A percentile compares a stretch with the other conserved stretches of the same genome.
These are phyloP conservation scores for Aspergillus sparsus DNA, from an alignment of 495 filamentous ascomycete genomes.

Conservation along the genomic window DNA sequence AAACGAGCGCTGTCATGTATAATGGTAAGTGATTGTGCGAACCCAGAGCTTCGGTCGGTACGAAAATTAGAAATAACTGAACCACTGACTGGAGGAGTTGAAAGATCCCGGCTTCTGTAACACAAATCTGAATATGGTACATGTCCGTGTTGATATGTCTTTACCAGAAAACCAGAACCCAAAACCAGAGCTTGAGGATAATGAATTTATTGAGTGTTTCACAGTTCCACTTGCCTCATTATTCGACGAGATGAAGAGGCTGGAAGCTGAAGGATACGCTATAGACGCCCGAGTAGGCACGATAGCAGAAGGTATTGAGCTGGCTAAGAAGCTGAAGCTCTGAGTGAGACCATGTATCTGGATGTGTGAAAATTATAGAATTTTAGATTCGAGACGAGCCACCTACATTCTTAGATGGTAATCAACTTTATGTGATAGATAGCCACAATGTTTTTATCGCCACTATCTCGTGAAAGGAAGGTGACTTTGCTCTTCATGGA, in stretches of 20 bases:
- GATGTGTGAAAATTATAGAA: neutral
- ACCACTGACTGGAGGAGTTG: slow-evolving; percentile 2
- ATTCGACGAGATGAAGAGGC: slow-evolving; percentile 64
- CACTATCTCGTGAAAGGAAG: neutral
- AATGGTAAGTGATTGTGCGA: slow-evolving; percentile 59
- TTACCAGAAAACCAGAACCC: slow-evolving; percentile 68
- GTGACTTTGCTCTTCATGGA: neutral
- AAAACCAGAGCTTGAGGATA: slow-evolving; percentile 76
- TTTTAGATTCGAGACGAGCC: slow-evolving; percentile 4
- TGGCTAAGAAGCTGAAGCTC: slow-evolving; percentile 65
- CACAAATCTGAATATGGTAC: slow-evolving; percentile 82
- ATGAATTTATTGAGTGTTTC: slow-evolving; percentile 90
- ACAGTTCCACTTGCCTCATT: slow-evolving; percentile 64
- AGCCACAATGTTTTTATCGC: neutral
- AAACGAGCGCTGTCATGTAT: slow-evolving; percentile 78
- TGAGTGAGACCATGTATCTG: slow-evolving; percentile 13
- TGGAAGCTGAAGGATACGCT: slow-evolving; percentile 75
- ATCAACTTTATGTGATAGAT: slow-evolving; percentile 1
- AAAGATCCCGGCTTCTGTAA: slow-evolving; percentile 79
- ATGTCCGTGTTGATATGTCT: slow-evolving; percentile 75
- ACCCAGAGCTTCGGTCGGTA: no score
- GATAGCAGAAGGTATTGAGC: slow-evolving; percentile 81
- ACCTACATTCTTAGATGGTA: neutral
- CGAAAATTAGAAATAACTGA: no score
- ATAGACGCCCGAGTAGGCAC: slow-evolving; percentile 85